phyloP scores from a whole-genome alignment of 2,329 filamentous ascomycete genomes.

The Ustilaginoidea virens region DNA sequence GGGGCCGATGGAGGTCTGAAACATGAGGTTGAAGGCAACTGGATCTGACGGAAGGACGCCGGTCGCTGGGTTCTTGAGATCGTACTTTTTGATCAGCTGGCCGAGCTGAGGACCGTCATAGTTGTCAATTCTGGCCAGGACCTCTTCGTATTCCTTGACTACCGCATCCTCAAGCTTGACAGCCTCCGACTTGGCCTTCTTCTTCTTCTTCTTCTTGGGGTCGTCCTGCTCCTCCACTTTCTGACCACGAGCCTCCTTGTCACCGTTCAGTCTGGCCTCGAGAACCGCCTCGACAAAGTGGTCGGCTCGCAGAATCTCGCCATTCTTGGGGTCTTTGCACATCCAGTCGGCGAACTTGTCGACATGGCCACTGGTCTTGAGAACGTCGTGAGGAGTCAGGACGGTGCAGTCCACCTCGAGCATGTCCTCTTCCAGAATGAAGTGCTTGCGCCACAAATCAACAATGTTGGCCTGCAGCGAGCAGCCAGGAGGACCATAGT shows the following conservation, averaged over 20 bases:
- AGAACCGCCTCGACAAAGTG: slow-evolving; percentile 93
- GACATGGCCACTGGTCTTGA: slow-evolving; percentile 93
- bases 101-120: slow-evolving; percentile 79
- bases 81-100: slow-evolving; percentile 75
- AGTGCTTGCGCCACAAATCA: slow-evolving; percentile 84
- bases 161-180: slow-evolving; percentile 78
- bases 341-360: slow-evolving; percentile 98
- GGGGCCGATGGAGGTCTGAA: slow-evolving; percentile 86
- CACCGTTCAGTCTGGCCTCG: slow-evolving; percentile 70
- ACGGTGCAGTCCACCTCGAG: slow-evolving; percentile 89
- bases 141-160: slow-evolving; percentile 79
- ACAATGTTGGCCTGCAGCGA: slow-evolving; percentile 77
- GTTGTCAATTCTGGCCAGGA: slow-evolving; percentile 89
- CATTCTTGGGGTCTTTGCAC: slow-evolving; percentile 97
- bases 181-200: slow-evolving; percentile 69
- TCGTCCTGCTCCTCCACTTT: slow-evolving; percentile 63
- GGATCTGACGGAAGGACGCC: slow-evolving; percentile 64
- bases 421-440: slow-evolving; percentile 87
- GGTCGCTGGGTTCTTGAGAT: slow-evolving; percentile 77
- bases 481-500: slow-evolving; percentile 84
- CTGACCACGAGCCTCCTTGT: slow-evolving; percentile 82
- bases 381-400: slow-evolving; percentile 79
- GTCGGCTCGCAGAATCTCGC: slow-evolving; percentile 90
- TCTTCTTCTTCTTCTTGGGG: slow-evolving; percentile 72
- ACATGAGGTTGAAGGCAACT: slow-evolving; percentile 96